Evolutionary conservation across 495 filamentous ascomycete genomes (phyloP), one percentile per base, ranked within the genome.

Genomic region (Chaetomium tenue): DNA sequence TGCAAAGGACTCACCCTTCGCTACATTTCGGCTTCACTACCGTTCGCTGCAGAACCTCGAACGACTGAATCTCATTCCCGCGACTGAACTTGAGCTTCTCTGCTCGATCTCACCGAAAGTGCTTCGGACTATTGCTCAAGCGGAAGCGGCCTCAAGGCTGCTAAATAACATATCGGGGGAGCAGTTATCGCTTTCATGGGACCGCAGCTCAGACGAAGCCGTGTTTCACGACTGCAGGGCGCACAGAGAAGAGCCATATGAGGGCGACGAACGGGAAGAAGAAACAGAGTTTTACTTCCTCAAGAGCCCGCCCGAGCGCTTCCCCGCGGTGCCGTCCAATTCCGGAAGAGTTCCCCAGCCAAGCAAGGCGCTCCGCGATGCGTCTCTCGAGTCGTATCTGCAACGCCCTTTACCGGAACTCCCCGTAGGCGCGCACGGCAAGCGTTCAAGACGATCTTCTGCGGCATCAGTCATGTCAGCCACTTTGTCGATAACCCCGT

Each of bases 21-120:
- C 76, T 5, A 75, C 71, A 0, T 83, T 84, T 60, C 71, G 74
- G 46, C 78, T 83, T 60, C 77, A 84, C 59, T 85, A 85, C 66
- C 75, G 82, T 22, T 78, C 77, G 15, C 77, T 65, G 65, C 65
- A 75, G 57, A 67, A 77, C 50, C 75, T 85, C 33, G 63, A 75
- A 37, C 69, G 77, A 40, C 74, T 81, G 33, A 79, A 76, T 58
- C 68, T 81, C 25, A 68, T 78, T 53, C 71, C 72, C 8, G 42
- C 63, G 11, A 64, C 42, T 7, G 70, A 67, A 33, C 55, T 71
- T 9, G 58, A 65, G 26, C 47, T 58, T 39, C 48, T 70, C 20
- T 64, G 58, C 13, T 46, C 55, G 5, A 12, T 22, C 20, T 67
- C 64, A 5, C 61, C 67, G 12, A 64, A 44, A 28, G 55, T 48